These are phyloP conservation scores for Ceratobasidium theobromae DNA, from an alignment of 1,284 basidiomycete genomes.

Conservation along the genomic window DNA sequence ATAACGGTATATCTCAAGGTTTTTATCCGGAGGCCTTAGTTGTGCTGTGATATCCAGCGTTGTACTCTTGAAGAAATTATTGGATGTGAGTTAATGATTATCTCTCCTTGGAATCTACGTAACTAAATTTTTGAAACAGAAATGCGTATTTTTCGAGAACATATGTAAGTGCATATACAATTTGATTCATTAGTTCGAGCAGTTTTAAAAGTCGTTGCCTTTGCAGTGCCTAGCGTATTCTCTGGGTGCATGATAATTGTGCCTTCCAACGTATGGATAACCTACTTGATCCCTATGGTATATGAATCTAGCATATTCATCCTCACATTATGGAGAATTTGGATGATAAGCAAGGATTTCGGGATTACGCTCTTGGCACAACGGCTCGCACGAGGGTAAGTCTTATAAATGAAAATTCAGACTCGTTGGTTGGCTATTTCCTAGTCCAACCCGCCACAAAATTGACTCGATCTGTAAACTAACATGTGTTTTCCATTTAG, in stretches of 20 bases:
- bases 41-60: neutral
- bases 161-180: neutral
- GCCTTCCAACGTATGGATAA: neutral
- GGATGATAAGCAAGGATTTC: neutral
- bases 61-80: neutral
- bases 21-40: neutral
- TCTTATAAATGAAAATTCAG: neutral
- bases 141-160: neutral
- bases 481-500: too few species aligned
- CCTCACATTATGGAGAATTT: neutral
- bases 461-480: too few species aligned
- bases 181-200: neutral
- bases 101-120: neutral
- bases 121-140: neutral
- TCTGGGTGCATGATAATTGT: slow-evolving; percentile 5
- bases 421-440: too few species aligned
- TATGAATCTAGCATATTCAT: neutral
- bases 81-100: neutral
- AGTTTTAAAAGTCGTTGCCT: neutral
- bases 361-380: neutral
- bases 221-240: neutral
- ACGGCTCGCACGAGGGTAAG: slow-evolving; percentile 1
- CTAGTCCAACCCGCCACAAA: too few species aligned
- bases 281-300: neutral
- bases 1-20: neutral